Evolutionary conservation across 495 filamentous ascomycete genomes (phyloP), one percentile per base, ranked within the genome.

Genomic region (Filosporella fistucella): DNA sequence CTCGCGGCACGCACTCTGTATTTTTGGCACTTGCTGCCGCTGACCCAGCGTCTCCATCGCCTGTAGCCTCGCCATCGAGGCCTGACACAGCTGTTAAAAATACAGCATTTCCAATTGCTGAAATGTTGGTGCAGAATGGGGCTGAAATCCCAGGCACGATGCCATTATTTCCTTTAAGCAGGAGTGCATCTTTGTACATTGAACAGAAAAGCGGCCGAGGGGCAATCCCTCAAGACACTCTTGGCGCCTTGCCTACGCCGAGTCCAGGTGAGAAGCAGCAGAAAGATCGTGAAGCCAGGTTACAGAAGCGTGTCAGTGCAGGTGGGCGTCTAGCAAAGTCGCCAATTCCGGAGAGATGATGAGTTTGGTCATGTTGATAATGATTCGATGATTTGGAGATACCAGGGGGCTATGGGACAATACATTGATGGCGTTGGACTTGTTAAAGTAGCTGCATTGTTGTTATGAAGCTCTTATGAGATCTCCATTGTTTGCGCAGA

Each of bases 1-100:
- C 87, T 10, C 82, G 91, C 21, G 86, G 83, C 40, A 95, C 89
- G 0, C 91, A 94, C 60, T 81, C 85, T 3, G 74, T 96, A 30
- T 95, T 89, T 69, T 74, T 99, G 13, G 93, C 93, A 18, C 83
- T 99, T 13, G 88, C 88, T n/a, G 90, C 91, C 1, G 90, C 93
- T 0, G 93, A 98, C 54, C 93, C 91, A 8, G 89, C 89, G 16
- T 71, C 81, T 0, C 86, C 88, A 0, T 72, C 72, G 22, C 68
- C 70, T 26, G 45, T 43, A 10, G 33, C 51, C n/a, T 53, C 62
- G 5, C 60, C 65, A 2, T 56, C 51, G 2, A 54, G 54, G 11
- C 57, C 57, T 1, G 42, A 51, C 10, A 39, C 66, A 20, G 39
- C 66, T 1, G 58, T 70, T 12, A 73, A 71, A 41, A 48, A 58